Evolutionary conservation across 2,329 filamentous ascomycete species (phyloP), one percentile per base, ranked within the genome.

Genomic region (Cucurbitaria berberidis): DNA sequence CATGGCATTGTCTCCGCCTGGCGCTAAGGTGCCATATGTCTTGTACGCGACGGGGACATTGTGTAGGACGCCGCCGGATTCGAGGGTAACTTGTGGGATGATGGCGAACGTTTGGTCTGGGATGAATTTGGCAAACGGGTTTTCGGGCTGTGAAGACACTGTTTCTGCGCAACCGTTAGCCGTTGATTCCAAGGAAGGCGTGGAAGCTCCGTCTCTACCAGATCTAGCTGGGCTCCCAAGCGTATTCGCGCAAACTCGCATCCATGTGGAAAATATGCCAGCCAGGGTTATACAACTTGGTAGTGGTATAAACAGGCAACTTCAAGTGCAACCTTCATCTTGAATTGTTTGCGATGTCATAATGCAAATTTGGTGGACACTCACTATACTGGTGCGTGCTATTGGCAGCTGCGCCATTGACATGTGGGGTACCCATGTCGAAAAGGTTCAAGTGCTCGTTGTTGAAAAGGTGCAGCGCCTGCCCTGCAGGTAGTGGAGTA

Each of bases 81-180:
- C 95, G 62, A 99, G 89, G 8, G 89, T 92, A 75, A 97, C 96
- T 22, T 88, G 87, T 1, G 95, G 93, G 49, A 99, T 85, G 55
- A 95, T 85, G 51, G 89, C 91, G 69, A 96, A 89, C 48, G 89
- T 83, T 78, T 98, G 95, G 68, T 96, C 89, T 46, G 91, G 88
- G 46, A 99, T 96, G 69, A 98, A 82, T 60, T 83, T 78, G 55
- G 90, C 86, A 74, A 93, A 98, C 26, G 93, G 93, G 78, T 98
- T 99, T 79, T 97, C 93, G 68, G 90, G 87, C 76, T 97, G 91
- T 49, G 84, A 60, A 10, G 66, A 66, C n/a, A 74, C 66, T 62
- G 67, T 69, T 48, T 66, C 76, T 78, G 43, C 19, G 18, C 39
- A 50, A 32, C 22, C 34, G 54, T 73, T 29, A 72, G 64, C 48